A percentile compares a stretch with the other conserved stretches of the same genome.
These are phyloP conservation scores for Lithocarpus polystachyus DNA, from an alignment of 306 rosid genomes.

Conservation along the genomic window DNA sequence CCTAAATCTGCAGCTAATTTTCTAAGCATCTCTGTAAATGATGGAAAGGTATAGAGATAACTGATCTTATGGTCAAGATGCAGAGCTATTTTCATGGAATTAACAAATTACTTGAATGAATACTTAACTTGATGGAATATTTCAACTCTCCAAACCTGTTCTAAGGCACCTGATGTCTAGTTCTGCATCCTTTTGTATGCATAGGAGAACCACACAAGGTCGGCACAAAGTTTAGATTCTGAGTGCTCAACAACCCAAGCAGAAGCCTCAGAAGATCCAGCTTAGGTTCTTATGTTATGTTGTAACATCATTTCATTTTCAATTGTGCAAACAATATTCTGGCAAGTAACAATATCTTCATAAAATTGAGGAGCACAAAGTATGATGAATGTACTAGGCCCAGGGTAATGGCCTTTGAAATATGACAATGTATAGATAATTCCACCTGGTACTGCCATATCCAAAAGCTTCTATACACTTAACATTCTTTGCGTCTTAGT, in stretches of 20 bases:
- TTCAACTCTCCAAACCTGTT: slow-evolving; percentile 6
- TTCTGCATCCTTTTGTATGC: neutral
- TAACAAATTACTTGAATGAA: slow-evolving; percentile 6
- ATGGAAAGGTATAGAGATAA: slow-evolving; percentile 26
- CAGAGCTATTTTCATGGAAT: slow-evolving; percentile 1
- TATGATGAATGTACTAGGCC: neutral
- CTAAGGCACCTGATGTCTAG: slow-evolving; percentile 5
- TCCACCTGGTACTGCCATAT: neutral
- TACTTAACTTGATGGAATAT: neutral
- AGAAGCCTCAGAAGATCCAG: slow-evolving; percentile 21
- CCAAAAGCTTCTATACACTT: neutral
- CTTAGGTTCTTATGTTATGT: slow-evolving; percentile 24
- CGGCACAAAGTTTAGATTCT: slow-evolving; percentile 3
- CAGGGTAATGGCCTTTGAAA: neutral
- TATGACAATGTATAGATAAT: neutral
- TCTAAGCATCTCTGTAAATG: slow-evolving; percentile 14
- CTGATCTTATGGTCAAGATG: neutral
- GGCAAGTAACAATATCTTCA: neutral
- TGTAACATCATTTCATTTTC: neutral
- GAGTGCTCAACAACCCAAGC: slow-evolving; percentile 33
- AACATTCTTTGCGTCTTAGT: neutral
- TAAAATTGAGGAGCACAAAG: neutral
- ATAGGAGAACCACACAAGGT: slow-evolving; percentile 17
- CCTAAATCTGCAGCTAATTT: slow-evolving; percentile 24
- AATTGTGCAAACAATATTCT: neutral